phyloP scores from a whole-genome alignment of 2,329 filamentous ascomycete species.

The Immersiporthe knoxdaviesiana region DNA sequence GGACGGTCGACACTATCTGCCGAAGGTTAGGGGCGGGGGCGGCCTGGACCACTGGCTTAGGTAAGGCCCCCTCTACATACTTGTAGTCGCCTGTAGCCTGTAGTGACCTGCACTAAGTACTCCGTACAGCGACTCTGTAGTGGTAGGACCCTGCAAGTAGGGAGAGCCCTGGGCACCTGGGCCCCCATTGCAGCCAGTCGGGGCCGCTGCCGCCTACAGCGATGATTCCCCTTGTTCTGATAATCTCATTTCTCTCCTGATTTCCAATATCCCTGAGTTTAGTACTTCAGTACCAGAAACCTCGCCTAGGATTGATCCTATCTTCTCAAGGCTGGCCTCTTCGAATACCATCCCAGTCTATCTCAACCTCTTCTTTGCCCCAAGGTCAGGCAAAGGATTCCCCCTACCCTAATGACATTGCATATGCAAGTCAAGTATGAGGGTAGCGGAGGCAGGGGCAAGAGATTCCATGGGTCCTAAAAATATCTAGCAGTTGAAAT shows the following conservation, averaged over 20 bases:
- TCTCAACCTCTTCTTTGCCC: neutral
- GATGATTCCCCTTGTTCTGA: neutral
- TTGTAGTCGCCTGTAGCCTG: neutral
- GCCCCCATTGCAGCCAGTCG: slow-evolving; percentile 14
- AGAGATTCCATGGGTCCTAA: neutral
- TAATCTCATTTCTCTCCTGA: neutral
- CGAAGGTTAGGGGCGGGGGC: neutral
- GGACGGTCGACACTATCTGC: neutral
- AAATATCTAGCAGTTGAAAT: slow-evolving; percentile 11
- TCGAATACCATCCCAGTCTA: neutral
- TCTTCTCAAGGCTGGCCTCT: neutral
- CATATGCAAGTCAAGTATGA: slow-evolving; percentile 39
- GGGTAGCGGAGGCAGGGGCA: neutral
- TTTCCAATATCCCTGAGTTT: neutral
- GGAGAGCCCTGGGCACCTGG: neutral
- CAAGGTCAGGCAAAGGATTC: neutral
- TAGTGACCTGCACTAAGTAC: too few relatives aligned
- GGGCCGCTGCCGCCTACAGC: slow-evolving; percentile 12
- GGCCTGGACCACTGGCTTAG: slow-evolving; percentile 5
- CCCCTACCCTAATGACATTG: too few relatives aligned
- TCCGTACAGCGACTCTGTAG: neutral
- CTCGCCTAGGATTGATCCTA: neutral
- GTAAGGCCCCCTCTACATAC: neutral
- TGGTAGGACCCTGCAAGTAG: neutral
- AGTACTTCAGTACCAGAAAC: neutral